phyloP scores from a whole-genome alignment of 805 yeast genomes.

The Spencermartinsiella europaea region DNA sequence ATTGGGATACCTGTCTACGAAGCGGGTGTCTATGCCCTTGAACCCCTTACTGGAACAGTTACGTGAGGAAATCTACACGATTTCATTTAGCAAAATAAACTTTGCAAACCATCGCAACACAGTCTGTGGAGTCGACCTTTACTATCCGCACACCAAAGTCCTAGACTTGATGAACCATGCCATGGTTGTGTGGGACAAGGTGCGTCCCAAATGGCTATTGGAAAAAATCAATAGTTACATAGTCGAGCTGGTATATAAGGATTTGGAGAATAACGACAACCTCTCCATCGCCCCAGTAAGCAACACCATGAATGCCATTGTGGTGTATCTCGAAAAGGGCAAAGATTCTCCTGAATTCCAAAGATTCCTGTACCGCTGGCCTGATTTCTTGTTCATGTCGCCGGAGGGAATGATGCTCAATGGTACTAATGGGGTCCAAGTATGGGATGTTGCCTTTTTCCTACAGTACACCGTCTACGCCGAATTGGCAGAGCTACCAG shows the following conservation, averaged over 20 bases:
- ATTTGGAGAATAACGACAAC: conserved; percentile 69
- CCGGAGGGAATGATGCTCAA: conserved; percentile 86
- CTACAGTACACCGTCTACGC: conserved; percentile 77
- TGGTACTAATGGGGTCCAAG: conserved; percentile 98
- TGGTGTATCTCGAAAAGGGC: conserved; percentile 67
- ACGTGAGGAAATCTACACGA: conserved; percentile 72
- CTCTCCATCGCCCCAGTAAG: conserved; percentile 92
- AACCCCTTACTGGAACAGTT: conserved; percentile 60
- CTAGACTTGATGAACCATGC: conserved; percentile 57
- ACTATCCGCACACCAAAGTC: conserved; percentile 80
- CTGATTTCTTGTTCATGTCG: conserved; percentile 77
- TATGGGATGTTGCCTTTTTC: conserved; percentile 93
- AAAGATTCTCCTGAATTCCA: conserved; percentile 54
- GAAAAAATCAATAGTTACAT: conserved; percentile 47
- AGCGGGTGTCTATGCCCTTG: conserved; percentile 48
- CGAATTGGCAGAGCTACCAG: conserved; percentile 66
- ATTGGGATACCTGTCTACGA: conserved; percentile 70
- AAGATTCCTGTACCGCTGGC: conserved; percentile 52
- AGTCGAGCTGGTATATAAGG: conserved; percentile 65
- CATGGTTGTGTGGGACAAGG: conserved; percentile 61
- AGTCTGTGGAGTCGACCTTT: conserved; percentile 87
- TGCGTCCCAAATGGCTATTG: conserved; percentile 72
- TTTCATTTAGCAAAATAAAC: conserved; percentile 60
- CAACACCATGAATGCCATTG: conserved; percentile 77
- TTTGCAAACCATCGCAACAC: conserved; percentile 69